Conservation (phyloP, 2,329 filamentous ascomycete species). For the Fusarium decemcellulare region DNA sequence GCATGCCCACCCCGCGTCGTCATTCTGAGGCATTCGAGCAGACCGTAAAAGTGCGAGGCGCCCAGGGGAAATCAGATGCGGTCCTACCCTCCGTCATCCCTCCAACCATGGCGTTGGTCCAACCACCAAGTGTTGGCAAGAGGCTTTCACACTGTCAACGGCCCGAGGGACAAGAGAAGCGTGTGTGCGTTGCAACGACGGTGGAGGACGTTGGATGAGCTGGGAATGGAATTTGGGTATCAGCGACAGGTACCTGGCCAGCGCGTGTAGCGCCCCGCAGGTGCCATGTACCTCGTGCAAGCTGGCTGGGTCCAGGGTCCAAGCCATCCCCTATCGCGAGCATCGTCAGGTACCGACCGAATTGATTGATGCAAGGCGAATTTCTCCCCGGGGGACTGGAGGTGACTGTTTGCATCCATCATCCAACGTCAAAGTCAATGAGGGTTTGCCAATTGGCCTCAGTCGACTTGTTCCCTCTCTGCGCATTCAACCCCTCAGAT, state of each 20-base stretch:
- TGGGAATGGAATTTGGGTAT: conserved; percentile 36
- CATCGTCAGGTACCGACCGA: conserved; percentile 36
- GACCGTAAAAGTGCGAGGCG: conserved; percentile 25
- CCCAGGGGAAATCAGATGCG: conserved; percentile 35
- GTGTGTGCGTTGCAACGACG: conserved; percentile 34
- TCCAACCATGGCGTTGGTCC: conserved; percentile 39
- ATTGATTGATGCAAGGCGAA: conserved; percentile 7
- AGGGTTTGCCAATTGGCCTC: conserved; percentile 4
- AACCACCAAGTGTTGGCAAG: conserved; percentile 43
- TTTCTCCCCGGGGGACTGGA: conserved; percentile 8
- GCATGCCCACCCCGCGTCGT: conserved; percentile 16
- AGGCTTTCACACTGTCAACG: conserved; percentile 46
- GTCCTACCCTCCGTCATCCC: conserved; percentile 37
- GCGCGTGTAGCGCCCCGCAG: conserved; percentile 25
- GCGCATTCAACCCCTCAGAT: conserved; percentile 1
- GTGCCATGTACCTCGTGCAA: conserved; percentile 21
- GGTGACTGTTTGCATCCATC: not conserved
- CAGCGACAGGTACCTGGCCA: conserved; percentile 32
- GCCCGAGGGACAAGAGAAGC: conserved; percentile 41
- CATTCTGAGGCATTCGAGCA: conserved; percentile 34
- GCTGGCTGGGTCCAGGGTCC: conserved; percentile 34
- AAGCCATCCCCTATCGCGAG: conserved; percentile 31
- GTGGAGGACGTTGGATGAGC: conserved; percentile 37
- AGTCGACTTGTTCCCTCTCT: conserved; percentile 2
- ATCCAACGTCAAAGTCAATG: not conserved